Base-by-base conservation (phyloP, 176 grass and related monocot genomes). In the Zoysia japonica region DNA sequence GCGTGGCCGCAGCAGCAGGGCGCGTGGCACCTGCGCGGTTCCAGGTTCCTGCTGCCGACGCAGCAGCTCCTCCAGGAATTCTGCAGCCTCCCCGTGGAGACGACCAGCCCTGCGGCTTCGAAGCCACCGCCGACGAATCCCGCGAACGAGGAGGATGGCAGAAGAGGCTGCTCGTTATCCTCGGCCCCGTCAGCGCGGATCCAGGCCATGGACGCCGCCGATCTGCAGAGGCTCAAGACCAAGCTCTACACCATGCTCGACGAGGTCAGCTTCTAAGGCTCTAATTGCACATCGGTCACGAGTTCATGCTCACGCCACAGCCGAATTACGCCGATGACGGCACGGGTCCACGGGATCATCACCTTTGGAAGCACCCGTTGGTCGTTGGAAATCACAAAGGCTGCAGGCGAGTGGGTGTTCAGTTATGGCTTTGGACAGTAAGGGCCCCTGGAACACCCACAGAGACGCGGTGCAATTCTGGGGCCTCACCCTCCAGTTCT, bases 221-320 rank as follows among this genome's bases (percentile, higher is more conserved):
- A 99, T 72, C 88, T 99, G 28, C 90, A 99, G 51, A 71, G 87
- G 74, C 89, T 91, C 74, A 99, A 91, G 82, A 67, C 89, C 73
- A 95, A 87, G 68, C 90, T 99, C 78, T 85, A 87, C 82, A 28
- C 91, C 78, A 89, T 95, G 92, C 88, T 99, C 38, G 89, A 99
- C 76, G 96, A 95, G 96, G 96, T 99, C 74, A 92, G 86, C 70
- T 14, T 61, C 39, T 47, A 45, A 45, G 28, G 12, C 52, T 52
- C 15, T 56, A 56, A 59, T 59, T 7, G 8, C 4, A 3, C 0
- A 45, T 45, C 45, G 8, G 45, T 47, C 45, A 7, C 45, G 45
- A 47, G 45, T 47, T 7, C 45, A 47, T 7, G 6, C 45, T 7
- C 8, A 4, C 45, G 6, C 45, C 2, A 47, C 5, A 47, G 5